These are phyloP conservation scores for Plantago ovata DNA, from an alignment of 257 asterid genomes.

Conservation along the genomic window DNA sequence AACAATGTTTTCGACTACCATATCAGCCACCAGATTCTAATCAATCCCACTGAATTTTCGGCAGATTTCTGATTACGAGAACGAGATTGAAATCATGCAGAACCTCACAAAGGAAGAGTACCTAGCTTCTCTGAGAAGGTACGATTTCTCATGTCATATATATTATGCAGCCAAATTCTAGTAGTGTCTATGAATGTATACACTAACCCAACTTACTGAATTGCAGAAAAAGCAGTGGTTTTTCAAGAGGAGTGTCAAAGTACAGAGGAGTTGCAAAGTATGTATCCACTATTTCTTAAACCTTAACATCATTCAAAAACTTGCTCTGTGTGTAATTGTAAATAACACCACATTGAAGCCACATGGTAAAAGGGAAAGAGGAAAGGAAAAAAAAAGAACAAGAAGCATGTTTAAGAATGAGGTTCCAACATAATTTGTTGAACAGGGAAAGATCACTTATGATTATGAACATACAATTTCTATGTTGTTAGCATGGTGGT, in stretches of 20 bases:
- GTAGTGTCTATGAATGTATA: background rate
- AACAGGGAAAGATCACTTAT: background rate
- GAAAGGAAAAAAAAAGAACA: too few relatives aligned
- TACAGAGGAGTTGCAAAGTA: conserved; percentile 16
- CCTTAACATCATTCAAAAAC: too few relatives aligned
- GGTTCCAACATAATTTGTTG: too few relatives aligned
- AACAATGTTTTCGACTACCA: background rate
- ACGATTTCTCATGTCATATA: background rate
- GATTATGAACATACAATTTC: background rate
- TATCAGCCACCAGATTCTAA: background rate
- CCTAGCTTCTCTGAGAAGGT: conserved; percentile 36
- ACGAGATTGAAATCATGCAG: conserved; percentile 44
- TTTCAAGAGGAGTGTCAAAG: conserved; percentile 25
- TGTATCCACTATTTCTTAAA: background rate
- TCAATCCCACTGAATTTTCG: background rate
- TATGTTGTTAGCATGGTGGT: background rate
- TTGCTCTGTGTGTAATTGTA: too few relatives aligned
- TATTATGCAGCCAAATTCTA: background rate
- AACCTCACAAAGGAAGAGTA: conserved; percentile 51
- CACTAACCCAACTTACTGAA: background rate
- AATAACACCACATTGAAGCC: too few relatives aligned
- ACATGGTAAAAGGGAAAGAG: too few relatives aligned
- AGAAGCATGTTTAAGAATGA: too few relatives aligned
- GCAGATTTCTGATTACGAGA: conserved; percentile 19
- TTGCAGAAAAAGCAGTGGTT: conserved; percentile 32